phyloP scores from a whole-genome alignment of 1,139 yeast species.

The Nakaseomyces nivariensis region DNA sequence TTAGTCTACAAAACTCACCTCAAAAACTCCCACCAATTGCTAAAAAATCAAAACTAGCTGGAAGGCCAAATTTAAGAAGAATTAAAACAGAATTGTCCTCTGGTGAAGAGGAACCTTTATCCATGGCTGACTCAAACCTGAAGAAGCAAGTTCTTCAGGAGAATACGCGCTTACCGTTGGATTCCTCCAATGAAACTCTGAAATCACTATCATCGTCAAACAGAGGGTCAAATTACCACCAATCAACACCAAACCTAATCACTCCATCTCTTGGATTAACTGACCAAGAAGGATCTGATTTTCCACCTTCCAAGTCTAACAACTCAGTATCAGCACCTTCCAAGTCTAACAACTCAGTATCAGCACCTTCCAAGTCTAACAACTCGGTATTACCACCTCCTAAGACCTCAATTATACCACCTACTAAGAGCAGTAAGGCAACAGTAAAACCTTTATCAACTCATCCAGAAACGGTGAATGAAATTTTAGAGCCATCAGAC shows the following conservation, averaged over 20 bases:
- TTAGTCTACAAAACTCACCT: constrained; percentile 1
- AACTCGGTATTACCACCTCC: too few species aligned
- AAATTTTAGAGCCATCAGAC: too few species aligned
- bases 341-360: neutral
- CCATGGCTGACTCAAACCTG: neutral
- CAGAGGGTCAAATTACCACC: neutral
- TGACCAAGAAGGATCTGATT: neutral
- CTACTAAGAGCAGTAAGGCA: too few species aligned
- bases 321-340: too few species aligned
- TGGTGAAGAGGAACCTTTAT: constrained; percentile 1
- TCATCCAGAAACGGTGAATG: too few species aligned
- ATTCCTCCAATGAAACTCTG: constrained; percentile 1
- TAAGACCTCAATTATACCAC: too few species aligned
- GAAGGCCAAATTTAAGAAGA: neutral
- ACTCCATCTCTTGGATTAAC: neutral
- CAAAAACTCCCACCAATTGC: neutral
- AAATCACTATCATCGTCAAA: neutral
- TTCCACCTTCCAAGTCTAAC: neutral
- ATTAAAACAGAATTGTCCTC: constrained; percentile 1
- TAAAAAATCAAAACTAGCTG: neutral
- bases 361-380: neutral
- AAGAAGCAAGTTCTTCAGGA: neutral
- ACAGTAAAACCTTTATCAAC: too few species aligned
- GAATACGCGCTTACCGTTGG: neutral
- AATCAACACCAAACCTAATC: neutral